phyloP scores from a whole-genome alignment of 495 filamentous ascomycete species.

The Neurospora sublineolata region DNA sequence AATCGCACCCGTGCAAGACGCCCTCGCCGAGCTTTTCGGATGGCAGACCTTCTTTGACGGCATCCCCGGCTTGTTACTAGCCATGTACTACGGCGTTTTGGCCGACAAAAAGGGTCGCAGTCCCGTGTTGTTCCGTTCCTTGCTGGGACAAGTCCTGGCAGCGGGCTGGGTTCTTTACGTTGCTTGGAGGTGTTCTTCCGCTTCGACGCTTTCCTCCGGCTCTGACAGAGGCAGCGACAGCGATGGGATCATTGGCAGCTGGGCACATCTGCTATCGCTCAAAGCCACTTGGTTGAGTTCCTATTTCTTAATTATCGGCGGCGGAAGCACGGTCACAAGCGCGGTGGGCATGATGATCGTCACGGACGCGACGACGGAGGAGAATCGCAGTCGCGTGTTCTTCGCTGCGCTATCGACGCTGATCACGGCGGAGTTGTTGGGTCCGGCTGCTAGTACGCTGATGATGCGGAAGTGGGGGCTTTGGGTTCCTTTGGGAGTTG shows the following conservation, averaged over 20 bases:
- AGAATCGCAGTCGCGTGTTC: background rate
- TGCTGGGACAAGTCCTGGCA: background rate
- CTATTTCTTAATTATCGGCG: background rate
- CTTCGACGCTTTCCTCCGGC: background rate
- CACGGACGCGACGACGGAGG: background rate
- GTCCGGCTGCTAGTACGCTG: background rate
- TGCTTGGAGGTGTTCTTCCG: background rate
- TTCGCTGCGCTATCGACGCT: background rate
- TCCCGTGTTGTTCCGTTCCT: background rate
- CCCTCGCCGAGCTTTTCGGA: background rate
- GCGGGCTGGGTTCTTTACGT: background rate
- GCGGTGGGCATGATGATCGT: background rate
- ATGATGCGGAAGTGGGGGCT: background rate
- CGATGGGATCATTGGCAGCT: background rate
- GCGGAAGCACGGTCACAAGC: background rate
- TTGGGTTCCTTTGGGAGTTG: background rate
- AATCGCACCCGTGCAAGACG: background rate
- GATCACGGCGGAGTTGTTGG: background rate
- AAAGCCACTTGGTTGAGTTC: background rate
- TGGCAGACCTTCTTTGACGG: background rate
- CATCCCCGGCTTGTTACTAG: background rate
- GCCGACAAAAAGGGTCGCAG: background rate
- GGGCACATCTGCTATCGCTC: background rate
- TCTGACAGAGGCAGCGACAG: background rate
- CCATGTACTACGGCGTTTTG: background rate